Evolutionary conservation across 768 basidiomycete species (phyloP), one percentile per base, ranked within the genome.

Genomic region (Termitomyces sp.): DNA sequence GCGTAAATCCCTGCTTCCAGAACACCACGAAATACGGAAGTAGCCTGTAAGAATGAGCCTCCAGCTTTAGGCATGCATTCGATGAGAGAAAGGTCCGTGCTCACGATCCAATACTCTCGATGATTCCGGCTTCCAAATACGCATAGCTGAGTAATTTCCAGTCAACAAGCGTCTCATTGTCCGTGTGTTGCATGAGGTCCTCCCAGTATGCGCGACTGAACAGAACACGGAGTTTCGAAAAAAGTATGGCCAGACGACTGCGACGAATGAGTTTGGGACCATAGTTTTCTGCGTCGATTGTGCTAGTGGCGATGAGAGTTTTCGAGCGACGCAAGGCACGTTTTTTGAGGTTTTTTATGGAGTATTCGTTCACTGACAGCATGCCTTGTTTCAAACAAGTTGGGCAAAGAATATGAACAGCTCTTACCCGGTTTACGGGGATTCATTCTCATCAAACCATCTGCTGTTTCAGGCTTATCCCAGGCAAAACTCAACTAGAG

Each of bases 21-120:
- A 87, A 88, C 13, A 87, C 84, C 16, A 87, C 77, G 60, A 88
- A 87, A 64, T 87, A 88, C 6, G 80, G 78, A 13, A 83, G 69
- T n/a, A 87, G 63, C 9, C 84, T 87, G 57, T 18, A 29, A 46
- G 24, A 44, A 29, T 13, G 9, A n/a, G 5, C 24, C 36, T 14
- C 24, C 18, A n/a, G 3, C 41, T 14, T 41, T 20, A 32, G 29
- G 1, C n/a, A 48, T 41, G 12, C 6, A 20, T 5, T 41, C 3
- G 6, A 32, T 48, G 13, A 26, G 22, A 20, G 34, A 50, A 48
- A 34, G 26, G 13, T 18, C 34, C n/a, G 18, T 22, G 65, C 83
- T 67, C 64, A 85, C 84, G 76, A 74, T 56, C 74, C 83, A 34
- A 84, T 41, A 57, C 74, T 77, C 67, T 87, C 84, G 46, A 88